Conservation (phyloP, 2,329 filamentous ascomycete genomes). For the Lizonia empirigonia region DNA sequence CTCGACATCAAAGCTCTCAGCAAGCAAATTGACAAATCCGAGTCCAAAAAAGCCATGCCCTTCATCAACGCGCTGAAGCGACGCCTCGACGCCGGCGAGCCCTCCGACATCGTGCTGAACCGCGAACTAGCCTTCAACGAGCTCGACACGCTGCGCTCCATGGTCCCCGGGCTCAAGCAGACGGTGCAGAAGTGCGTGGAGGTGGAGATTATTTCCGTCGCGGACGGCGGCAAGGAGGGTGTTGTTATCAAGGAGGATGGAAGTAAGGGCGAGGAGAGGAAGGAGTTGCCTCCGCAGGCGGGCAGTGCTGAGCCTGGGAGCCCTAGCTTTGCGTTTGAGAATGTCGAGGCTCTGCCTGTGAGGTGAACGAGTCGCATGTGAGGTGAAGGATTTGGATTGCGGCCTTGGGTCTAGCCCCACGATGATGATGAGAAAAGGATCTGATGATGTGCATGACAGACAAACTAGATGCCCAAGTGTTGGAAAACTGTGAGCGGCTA, state of each 20-base stretch:
- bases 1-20: constrained; percentile 84
- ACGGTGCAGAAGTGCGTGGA: constrained; percentile 70
- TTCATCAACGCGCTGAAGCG: constrained; percentile 90
- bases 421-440: too few relatives aligned
- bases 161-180: constrained; percentile 79
- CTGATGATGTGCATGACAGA: too few relatives aligned
- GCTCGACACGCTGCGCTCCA: constrained; percentile 72
- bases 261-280: constrained; percentile 62
- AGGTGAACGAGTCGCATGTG: too few relatives aligned
- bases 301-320: constrained; percentile 80
- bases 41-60: constrained; percentile 98
- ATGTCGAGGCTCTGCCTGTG: constrained; percentile 58
- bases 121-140: constrained; percentile 89
- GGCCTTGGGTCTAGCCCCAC: too few relatives aligned
- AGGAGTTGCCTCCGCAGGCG: constrained; percentile 64
- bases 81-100: constrained; percentile 71
- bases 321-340: constrained; percentile 85
- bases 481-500: too few relatives aligned
- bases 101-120: constrained; percentile 74
- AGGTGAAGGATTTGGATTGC: too few relatives aligned
- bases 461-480: too few relatives aligned
- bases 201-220: constrained; percentile 74
- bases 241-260: constrained; percentile 60
- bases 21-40: constrained; percentile 78
- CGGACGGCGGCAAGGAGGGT: constrained; percentile 72